Evolutionary conservation across 108 stramenopile genomes (phyloP).

Genomic region (Epipyxis sp.): DNA sequence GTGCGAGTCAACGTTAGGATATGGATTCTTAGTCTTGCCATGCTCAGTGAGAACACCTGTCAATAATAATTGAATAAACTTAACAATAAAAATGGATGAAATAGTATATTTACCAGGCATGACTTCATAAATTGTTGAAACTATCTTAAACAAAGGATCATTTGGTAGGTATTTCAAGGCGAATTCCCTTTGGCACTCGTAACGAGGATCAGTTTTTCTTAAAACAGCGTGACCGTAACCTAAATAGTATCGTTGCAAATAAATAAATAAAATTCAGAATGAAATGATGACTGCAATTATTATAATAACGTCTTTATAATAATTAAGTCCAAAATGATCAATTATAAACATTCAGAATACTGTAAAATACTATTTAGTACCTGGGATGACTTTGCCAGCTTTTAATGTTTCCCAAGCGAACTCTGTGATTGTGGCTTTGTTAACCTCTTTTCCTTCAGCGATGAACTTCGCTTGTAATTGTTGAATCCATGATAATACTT

Average conservation of each 20-base stretch:
- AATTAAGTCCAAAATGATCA: no score
- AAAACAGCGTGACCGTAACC: slow-evolving; percentile 98
- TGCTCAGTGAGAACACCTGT: slow-evolving; percentile 95
- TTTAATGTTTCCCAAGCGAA: slow-evolving; percentile 99
- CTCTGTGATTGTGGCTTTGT: slow-evolving; percentile 92
- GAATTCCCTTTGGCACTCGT: slow-evolving; percentile 97
- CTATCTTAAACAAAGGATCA: slow-evolving; percentile 94
- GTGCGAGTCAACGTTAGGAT: slow-evolving; percentile 98
- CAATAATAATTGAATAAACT: no score
- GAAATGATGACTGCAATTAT: no score
- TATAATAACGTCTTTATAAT: no score
- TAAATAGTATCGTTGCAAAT: no score
- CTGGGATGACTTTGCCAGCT: slow-evolving; percentile 75
- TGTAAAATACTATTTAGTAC: no score
- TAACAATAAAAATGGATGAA: no score
- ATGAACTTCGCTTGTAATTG: slow-evolving; percentile 85
- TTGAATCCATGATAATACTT: slow-evolving; percentile 94
- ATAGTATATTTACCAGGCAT: slow-evolving; percentile 66
- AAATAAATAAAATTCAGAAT: no score
- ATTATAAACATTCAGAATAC: no score
- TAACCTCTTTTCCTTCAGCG: slow-evolving; percentile 87
- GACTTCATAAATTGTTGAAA: slow-evolving; percentile 76
- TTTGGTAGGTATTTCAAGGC: slow-evolving; percentile 99
- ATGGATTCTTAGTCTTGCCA: slow-evolving; percentile 98
- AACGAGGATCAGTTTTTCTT: slow-evolving; percentile 97